These are phyloP conservation scores for Lepidium aucheri DNA, from an alignment of 345 rosid genomes.

Conservation along the genomic window DNA sequence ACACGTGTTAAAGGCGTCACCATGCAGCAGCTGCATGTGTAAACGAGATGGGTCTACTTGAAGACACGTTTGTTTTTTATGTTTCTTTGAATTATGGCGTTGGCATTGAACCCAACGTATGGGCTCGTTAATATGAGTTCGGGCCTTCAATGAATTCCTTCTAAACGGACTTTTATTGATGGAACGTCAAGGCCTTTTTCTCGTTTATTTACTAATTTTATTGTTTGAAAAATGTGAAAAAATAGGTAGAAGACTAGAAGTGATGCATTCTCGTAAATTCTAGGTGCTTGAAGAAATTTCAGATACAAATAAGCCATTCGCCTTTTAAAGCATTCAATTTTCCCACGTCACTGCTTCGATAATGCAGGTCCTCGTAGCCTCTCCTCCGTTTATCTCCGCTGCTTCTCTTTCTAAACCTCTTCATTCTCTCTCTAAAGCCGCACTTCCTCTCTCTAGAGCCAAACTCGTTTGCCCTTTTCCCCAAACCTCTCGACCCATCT, in stretches of 20 bases:
- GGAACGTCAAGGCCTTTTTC: too few relatives aligned
- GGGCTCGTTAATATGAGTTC: not conserved
- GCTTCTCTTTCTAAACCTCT: slow-evolving; percentile 18
- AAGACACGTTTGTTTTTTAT: slow-evolving; percentile 24
- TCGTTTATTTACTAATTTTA: too few relatives aligned
- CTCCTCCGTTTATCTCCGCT: slow-evolving; percentile 47
- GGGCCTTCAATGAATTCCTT: slow-evolving; percentile 1
- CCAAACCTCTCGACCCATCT: slow-evolving; percentile 14
- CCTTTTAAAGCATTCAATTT: not conserved
- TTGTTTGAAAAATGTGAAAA: too few relatives aligned
- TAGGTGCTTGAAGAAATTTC: not conserved
- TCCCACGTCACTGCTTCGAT: slow-evolving; percentile 38
- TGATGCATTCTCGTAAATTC: too few relatives aligned
- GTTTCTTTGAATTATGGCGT: not conserved
- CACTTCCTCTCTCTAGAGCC: slow-evolving; percentile 11
- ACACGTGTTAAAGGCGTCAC: slow-evolving; percentile 22
- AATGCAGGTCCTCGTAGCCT: slow-evolving; percentile 63
- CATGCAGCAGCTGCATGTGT: slow-evolving; percentile 31
- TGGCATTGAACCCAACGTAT: slow-evolving; percentile 15
- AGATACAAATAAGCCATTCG: not conserved
- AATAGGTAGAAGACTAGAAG: too few relatives aligned
- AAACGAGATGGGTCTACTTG: not conserved
- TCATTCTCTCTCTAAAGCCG: slow-evolving; percentile 8
- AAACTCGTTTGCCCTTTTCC: slow-evolving; percentile 19
- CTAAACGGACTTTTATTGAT: not conserved